Evolutionary conservation across 495 filamentous ascomycete genomes (phyloP), one percentile per base, ranked within the genome.

Genomic region (Massariosphaeria phaeospora): DNA sequence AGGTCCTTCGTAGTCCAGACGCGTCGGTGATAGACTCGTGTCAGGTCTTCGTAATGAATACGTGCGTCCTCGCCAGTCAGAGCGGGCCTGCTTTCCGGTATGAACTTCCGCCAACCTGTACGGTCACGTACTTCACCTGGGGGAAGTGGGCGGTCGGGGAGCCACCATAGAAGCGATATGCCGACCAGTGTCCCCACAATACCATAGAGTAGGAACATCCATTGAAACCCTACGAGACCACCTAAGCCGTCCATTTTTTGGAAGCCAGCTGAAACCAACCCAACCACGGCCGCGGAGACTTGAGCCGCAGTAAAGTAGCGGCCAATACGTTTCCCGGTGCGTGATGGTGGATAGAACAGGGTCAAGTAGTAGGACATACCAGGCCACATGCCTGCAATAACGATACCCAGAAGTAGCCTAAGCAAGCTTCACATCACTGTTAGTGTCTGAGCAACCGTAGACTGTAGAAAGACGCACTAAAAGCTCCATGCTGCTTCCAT

Each of bases 361-460:
- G 90, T 93, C 18, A 96, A 76, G 62, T 94, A 95, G 69, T 93
- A 95, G 17, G 89, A 80, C 89, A 95, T 95, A 31, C 90, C 90
- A 1, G 90, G 90, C 89, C 90, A 95, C 82, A 95, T 89, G 15
- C 90, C 90, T 9, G 90, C 89, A 63, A 88, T 90, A 17, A 95
- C 89, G 47, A 94, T 77, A 35, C 90, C 90, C 12, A 95, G 76
- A 7, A 96, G 75, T 39, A 95, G 80, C n/a, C 90, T 84, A 3
- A 95, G 76, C 25, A 95, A 76, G 59, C 83, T 86, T 43, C 11
- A 33, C 1, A 1, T 46, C 3, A 15, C 2, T 21, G 34, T 40
- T 25, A 50, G 36, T 31, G 24, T 13, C 13, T 10, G 10, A 6
- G 7, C 9, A 25, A 9, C 12, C 24, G 10, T 29, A 27, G 3